Base-by-base conservation (phyloP, 2,329 filamentous ascomycete species). In the Fusarium azukiicola region DNA sequence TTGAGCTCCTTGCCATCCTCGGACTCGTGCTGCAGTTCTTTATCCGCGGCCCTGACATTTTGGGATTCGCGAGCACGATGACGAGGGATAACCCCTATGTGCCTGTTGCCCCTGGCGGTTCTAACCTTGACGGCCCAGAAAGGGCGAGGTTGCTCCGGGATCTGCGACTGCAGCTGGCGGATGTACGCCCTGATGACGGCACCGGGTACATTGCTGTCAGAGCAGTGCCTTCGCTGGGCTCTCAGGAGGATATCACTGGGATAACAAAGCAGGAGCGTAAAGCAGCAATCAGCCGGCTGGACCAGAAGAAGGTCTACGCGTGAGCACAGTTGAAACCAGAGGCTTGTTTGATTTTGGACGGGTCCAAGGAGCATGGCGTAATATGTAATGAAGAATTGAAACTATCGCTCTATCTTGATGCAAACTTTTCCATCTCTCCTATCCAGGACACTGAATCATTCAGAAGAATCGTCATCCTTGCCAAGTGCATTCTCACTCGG, bases 401-500 rank as follows among this genome's bases (percentile, higher is more conserved):
- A 61, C 36, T 36, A 46, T 61, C 9, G 14, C 40, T 42, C 40
- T 42, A 42, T 42, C 40, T 14, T 11, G 13, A 42, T 42, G 40
- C 40, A 42, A 42, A 42, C 40, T 42, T 42, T 42, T 42, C 40
- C 13, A 14, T 42, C 40, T 42, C 40, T 42, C 11, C 13, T 14
- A 11, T 42, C 40, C 40, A 42, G 13, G 40, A 12, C 10, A 42
- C 27, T 32, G 27, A 32, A 11, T 56, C 19, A 71, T 14, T 74
- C 68, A 21, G 70, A 68, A 50, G 76, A 74, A n/a, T 72, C 76
- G 3, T 52, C 36, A 10, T 67, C 38, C 36, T 63, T 71, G 5
- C 67, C 79, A 49, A 81, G 50, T 3, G 58, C 77, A 58, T 79
- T 46, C 2, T 78, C 75, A 4, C 13, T 67, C 0, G 81, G 81